These are phyloP conservation scores for Gnomoniopsis sp. DNA, from an alignment of 2,329 filamentous ascomycete species.

Conservation along the genomic window DNA sequence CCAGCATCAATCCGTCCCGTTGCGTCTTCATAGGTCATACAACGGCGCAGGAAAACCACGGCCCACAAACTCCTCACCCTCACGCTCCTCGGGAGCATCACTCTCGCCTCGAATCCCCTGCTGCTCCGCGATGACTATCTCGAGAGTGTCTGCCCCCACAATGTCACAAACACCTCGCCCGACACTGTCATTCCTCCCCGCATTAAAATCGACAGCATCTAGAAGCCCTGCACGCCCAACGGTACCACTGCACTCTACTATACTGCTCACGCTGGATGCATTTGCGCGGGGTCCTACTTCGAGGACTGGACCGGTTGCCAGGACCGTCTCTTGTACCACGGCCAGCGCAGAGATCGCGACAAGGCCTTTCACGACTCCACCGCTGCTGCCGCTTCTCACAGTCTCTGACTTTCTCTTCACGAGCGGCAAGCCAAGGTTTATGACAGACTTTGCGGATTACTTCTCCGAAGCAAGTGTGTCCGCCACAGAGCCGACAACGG, in stretches of 20 bases:
- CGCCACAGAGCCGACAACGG: no score
- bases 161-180: constrained; percentile 2
- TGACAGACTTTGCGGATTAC: no score
- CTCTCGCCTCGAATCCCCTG: constrained; percentile 1
- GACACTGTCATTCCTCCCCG: constrained; percentile 26
- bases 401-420: no score
- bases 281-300: constrained; percentile 43
- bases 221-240: constrained; percentile 31
- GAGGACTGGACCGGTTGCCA: constrained; percentile 38
- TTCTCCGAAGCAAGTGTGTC: no score
- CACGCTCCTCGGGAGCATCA: background rate
- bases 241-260: constrained; percentile 26
- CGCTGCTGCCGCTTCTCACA: no score
- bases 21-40: no score
- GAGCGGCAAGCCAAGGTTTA: no score
- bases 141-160: constrained; percentile 23
- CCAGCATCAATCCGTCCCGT: no score
- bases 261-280: constrained; percentile 33
- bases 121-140: constrained; percentile 19
- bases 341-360: no score
- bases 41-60: no score
- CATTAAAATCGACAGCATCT: constrained; percentile 32
- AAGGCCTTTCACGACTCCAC: no score
- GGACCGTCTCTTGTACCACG: no score
- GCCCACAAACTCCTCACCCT: background rate